Base-by-base conservation (phyloP, 768 basidiomycete genomes). In the Mycena chlorophos region DNA sequence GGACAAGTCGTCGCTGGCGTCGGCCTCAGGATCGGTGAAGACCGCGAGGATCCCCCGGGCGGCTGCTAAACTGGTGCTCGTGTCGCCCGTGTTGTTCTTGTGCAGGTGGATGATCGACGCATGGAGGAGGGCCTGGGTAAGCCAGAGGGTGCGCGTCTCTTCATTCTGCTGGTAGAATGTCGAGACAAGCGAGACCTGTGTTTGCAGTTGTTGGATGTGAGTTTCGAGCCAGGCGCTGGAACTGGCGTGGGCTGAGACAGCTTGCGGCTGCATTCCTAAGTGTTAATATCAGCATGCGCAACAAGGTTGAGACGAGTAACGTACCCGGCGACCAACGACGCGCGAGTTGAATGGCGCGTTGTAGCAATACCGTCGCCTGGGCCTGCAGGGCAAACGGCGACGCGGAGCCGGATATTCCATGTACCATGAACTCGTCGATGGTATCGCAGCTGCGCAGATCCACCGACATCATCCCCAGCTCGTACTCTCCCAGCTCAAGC, bases 351-450 rank as follows among this genome's bases (percentile, higher is more conserved):
- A 37, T 29, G 2, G 57, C 56, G 29, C 52, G 54, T 43, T 66
- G 65, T 29, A 63, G 60, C 43, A 66, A 51, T 0, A 66, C 61
- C 17, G 54, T 40, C 1, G 65, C 62, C 38, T 66, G 60, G 8
- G 50, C 37, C 17, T 63, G 57, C 26, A 52, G 31, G 12, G 57
- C 30, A 42, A 56, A 56, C 6, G 57, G 26, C 3, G 48, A 49
- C 22, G 22, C 54, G 1, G 53, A 49, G 17, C 56, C 61, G 14
- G 60, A 37, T 1, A 58, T 45, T 22, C 54, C 61, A 20, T 37
- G 28, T 17, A 26, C 28, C n/a, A 60, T 29, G 42, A 55, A 54
- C 12, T 49, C 49, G 25, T 52, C 40, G 30, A 60, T 56, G 4
- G 51, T 58, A 54, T 56, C 58, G 16, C 20, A 50, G 48, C 58